Percentiles rank a stretch among this genome's conserved stretches.
These are phyloP conservation scores for Tilletia caries DNA, from an alignment of 1,284 basidiomycete species.

Conservation along the genomic window DNA sequence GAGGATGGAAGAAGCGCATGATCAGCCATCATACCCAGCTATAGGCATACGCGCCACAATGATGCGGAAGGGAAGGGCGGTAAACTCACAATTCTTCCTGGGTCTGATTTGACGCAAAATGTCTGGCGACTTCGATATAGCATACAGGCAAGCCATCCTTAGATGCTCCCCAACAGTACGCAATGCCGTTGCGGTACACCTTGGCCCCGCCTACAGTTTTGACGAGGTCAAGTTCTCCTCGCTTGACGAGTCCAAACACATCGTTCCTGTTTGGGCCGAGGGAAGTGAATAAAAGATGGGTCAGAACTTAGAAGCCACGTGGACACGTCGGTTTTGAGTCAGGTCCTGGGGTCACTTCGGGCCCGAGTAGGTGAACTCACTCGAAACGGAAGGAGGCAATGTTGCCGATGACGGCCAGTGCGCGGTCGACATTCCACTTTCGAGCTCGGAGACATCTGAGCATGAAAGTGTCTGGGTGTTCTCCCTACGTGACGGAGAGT, in stretches of 20 bases:
- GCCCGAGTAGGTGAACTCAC: no score
- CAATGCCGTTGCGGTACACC: constrained; percentile 43
- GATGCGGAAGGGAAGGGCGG: no score
- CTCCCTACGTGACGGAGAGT: constrained; percentile 23
- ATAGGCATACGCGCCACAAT: no score
- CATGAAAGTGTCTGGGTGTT: constrained; percentile 45
- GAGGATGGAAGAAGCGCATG: neutral
- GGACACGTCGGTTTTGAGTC: no score
- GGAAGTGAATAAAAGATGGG: neutral
- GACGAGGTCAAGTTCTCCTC: constrained; percentile 34
- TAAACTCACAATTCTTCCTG: constrained; percentile 35
- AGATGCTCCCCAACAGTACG: constrained; percentile 39
- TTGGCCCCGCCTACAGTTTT: constrained; percentile 41
- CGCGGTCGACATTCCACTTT: constrained; percentile 31
- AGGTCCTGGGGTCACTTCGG: no score
- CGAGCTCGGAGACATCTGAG: constrained; percentile 24
- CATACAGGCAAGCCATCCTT: constrained; percentile 41
- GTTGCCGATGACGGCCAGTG: constrained; percentile 40
- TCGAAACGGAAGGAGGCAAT: constrained; percentile 30
- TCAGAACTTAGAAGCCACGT: no score
- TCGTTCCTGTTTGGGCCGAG: constrained; percentile 33
- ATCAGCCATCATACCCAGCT: no score
- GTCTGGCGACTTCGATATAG: constrained; percentile 44
- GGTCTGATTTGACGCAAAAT: constrained; percentile 45
- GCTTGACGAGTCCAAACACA: constrained; percentile 32